These are phyloP conservation scores for Leucosporidium creatinivorum DNA, from an alignment of 768 basidiomycete genomes.

Conservation along the genomic window DNA sequence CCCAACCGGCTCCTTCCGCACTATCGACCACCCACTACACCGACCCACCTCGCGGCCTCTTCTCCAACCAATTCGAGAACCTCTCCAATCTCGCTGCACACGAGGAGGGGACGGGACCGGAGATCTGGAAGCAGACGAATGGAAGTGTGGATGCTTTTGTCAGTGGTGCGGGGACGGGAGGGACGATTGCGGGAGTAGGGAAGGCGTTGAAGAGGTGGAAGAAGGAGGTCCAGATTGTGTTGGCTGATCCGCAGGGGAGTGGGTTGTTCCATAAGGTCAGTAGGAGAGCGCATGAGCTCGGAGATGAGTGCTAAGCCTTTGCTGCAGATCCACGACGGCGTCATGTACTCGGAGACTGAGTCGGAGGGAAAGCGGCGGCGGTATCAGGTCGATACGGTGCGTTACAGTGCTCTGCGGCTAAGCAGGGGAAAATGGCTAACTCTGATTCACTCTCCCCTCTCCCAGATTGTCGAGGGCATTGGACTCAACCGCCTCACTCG, in stretches of 20 bases:
- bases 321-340: constrained; percentile 70
- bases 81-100: constrained; percentile 85
- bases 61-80: constrained; percentile 98
- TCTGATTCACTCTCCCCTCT: neutral
- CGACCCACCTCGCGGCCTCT: constrained; percentile 64
- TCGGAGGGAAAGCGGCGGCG: constrained; percentile 86
- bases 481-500: constrained; percentile 89
- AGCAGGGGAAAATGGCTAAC: too few species aligned
- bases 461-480: constrained; percentile 48
- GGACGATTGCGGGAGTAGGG: constrained; percentile 82
- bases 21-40: constrained; percentile 29
- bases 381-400: constrained; percentile 62
- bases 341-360: constrained; percentile 90
- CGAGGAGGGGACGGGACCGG: constrained; percentile 80
- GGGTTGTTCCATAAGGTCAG: constrained; percentile 86
- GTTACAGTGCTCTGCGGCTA: neutral
- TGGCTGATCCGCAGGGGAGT: constrained; percentile 89
- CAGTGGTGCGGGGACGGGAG: constrained; percentile 91
- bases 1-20: neutral
- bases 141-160: constrained; percentile 77
- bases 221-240: constrained; percentile 57
- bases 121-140: constrained; percentile 88
- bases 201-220: constrained; percentile 70
- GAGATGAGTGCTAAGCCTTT: too few species aligned
- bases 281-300: too few species aligned